A percentile compares a stretch with the other conserved stretches of the same genome.
Evolutionary conservation across 164 flowering plant species (phyloP).

Genomic region (Kingdonia uniflora): DNA sequence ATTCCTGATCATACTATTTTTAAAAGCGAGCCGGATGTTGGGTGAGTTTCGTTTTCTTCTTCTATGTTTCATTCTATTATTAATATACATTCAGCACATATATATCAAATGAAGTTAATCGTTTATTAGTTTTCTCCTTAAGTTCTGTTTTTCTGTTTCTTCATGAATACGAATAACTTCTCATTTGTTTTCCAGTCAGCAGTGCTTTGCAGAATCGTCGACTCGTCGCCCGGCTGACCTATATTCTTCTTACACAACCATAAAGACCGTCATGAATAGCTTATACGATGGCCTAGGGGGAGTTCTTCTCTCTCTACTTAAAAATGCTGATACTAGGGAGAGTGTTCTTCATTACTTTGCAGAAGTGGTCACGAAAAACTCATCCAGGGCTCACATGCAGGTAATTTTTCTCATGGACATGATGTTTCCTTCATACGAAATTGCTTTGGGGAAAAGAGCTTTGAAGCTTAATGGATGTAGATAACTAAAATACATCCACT

Average conservation of each 20-base stretch:
- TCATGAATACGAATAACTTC: neutral
- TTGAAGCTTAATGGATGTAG: too few species aligned
- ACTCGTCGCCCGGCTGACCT: constrained; percentile 80
- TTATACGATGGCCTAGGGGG: constrained; percentile 68
- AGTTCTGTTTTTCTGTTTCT: neutral
- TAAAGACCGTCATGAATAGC: constrained; percentile 73
- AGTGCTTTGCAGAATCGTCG: constrained; percentile 83
- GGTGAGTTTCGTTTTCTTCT: constrained; percentile 41
- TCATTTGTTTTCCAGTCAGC: constrained; percentile 44
- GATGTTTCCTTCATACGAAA: neutral
- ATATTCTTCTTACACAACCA: constrained; percentile 76
- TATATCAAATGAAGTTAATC: too few species aligned
- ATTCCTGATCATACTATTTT: constrained; percentile 76
- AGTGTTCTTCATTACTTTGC: constrained; percentile 78
- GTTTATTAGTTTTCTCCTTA: neutral
- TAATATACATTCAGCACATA: too few species aligned
- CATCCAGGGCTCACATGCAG: constrained; percentile 92
- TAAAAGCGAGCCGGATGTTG: constrained; percentile 89
- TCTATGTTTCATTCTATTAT: too few species aligned
- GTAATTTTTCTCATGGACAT: constrained; percentile 20
- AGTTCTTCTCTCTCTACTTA: constrained; percentile 65
- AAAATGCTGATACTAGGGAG: constrained; percentile 67
- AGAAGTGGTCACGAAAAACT: constrained; percentile 71
- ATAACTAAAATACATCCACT: too few species aligned
- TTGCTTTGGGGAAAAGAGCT: too few species aligned